Base-by-base conservation (phyloP, 2,329 filamentous ascomycete species). In the Aspergillus sp. region DNA sequence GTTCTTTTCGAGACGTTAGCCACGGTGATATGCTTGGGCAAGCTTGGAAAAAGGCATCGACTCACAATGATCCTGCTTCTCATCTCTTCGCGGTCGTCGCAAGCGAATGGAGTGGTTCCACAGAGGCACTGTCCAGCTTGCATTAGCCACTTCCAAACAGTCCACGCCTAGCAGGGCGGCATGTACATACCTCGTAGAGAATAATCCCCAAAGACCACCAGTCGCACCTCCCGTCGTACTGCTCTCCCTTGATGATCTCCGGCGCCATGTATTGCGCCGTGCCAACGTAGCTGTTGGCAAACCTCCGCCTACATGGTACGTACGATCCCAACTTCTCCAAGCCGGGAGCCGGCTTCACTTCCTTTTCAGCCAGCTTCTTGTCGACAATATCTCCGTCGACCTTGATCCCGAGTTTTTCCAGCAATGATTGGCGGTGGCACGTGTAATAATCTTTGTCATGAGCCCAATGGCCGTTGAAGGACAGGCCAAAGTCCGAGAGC, bases 261-360 rank as follows among this genome's bases (percentile, higher is more conserved):
- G 89, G 89, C 1, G 91, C 89, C 91, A 95, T 96, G 64, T 96
- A 96, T 54, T 95, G 89, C 55, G 86, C 94, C 2, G 91, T 96
- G 2, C 89, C 89, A 8, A 96, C 89, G 1, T 94, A 78, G 28
- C 86, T 94, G 45, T 79, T 75, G 1, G 89, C 89, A 20, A 85
- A 72, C 20, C 74, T 74, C 24, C 86, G 77, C 44, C 78, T 80
- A 5, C 45, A 44, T 11, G 53, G 47, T 4, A 45, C 40, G 15
- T 45, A 38, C 5, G 34, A 22, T 28, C 59, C 59, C 22, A 65
- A 54, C 42, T 64, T 57, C 32, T 32, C 30, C 12, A 34, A 30
- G 6, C 26, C 29, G 3, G 33, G 28, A 15, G 33, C 36, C 20
- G 41, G 19, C 2, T 36, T 24, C 29, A 37, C 29, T 16, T 45